Conservation (phyloP, 148 eudicot genomes). For the Chenopodium quinoa region DNA sequence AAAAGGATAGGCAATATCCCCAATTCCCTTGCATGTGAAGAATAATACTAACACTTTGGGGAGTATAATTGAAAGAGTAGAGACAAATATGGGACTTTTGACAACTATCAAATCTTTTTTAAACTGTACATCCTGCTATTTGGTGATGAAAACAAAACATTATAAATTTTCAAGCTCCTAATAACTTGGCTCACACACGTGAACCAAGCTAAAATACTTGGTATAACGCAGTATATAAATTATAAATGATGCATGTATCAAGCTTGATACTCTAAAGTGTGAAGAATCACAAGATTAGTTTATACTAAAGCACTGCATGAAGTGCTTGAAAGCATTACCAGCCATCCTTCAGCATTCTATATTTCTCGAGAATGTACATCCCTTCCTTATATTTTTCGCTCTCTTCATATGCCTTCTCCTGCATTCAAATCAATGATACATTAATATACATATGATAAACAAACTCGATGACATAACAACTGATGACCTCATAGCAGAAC, state of each 20-base stretch:
- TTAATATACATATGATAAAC: background rate
- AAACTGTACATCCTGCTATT: no score
- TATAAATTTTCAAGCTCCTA: no score
- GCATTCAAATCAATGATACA: background rate
- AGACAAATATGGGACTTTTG: no score
- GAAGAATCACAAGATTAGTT: background rate
- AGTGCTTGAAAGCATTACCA: slow-evolving; percentile 12
- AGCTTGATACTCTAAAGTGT: background rate
- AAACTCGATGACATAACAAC: background rate
- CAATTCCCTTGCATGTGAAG: no score
- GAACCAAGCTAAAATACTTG: no score
- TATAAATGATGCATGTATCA: background rate
- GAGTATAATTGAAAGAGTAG: no score
- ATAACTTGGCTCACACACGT: no score
- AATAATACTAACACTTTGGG: no score
- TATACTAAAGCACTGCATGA: background rate
- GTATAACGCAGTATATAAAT: background rate
- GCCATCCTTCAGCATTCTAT: slow-evolving; percentile 19
- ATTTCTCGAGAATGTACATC: slow-evolving; percentile 26
- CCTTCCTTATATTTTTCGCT: slow-evolving; percentile 27
- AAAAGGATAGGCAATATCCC: no score
- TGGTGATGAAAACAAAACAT: no score
- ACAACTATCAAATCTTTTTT: no score
- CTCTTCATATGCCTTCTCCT: slow-evolving; percentile 29
- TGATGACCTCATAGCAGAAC: background rate